Evolutionary conservation across 495 filamentous ascomycete species (phyloP).

Genomic region (Massariosphaeria phaeospora): DNA sequence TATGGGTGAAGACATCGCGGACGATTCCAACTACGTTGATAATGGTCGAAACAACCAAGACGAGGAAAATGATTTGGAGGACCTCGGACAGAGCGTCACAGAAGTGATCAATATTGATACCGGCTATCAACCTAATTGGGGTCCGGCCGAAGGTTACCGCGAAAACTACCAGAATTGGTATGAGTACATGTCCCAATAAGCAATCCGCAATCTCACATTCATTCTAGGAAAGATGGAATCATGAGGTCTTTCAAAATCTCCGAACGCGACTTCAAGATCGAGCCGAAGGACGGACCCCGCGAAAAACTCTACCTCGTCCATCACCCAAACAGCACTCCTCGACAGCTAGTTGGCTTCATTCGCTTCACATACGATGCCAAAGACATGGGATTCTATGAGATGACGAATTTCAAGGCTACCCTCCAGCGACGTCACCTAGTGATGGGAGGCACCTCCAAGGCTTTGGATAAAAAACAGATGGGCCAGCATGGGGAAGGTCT

Average conservation of each 20-base stretch:
- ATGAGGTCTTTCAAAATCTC: not conserved
- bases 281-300: no score
- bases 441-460: constrained; percentile 8
- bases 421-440: not conserved
- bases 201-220: not conserved
- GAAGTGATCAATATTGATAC: constrained; percentile 11
- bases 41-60: no score
- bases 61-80: no score
- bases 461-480: not conserved
- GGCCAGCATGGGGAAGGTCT: constrained; percentile 17
- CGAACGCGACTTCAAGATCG: constrained; percentile 2
- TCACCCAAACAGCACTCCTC: no score
- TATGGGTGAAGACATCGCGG: no score
- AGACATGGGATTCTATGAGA: not conserved
- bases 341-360: not conserved
- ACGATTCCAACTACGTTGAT: no score
- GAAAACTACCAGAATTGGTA: constrained; percentile 17
- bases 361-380: not conserved
- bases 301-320: no score
- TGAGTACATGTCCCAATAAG: not conserved
- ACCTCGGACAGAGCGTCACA: no score
- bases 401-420: constrained; percentile 6
- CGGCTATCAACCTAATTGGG: constrained; percentile 1
- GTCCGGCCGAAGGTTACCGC: constrained; percentile 4
- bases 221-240: constrained; percentile 4